Base-by-base conservation (phyloP, 305 asterid genomes). In the Ilex paraguariensis region DNA sequence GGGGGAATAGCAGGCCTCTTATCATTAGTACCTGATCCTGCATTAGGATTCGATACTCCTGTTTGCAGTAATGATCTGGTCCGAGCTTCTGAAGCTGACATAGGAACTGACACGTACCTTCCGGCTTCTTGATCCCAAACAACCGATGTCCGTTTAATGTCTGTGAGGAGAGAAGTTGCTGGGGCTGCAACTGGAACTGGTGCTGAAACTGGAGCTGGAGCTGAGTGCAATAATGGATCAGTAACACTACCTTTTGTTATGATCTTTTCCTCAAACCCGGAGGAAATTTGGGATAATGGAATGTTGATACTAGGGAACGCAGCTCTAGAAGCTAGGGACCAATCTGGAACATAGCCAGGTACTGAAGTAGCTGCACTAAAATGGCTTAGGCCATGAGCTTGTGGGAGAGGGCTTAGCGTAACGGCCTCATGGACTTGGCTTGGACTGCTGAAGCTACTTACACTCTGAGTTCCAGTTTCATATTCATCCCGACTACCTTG, bases 101-200 rank as follows among this genome's bases (percentile, higher is more conserved):
- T 71, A 1, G 95, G 94, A 17, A 90, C 81, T 3, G 98, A 90
- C 15, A 93, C 81, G 15, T 93, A 93, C 69, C 98, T 74, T 44
- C 98, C 98, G 15, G 96, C 97, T 84, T 90, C 95, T 77, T 87
- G 97, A 79, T 93, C 97, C 96, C 97, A 93, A 63, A 86, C 92
- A 13, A 93, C 97, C 16, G 97, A 93, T 15, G 96, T 83, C 69
- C 97, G 79, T 69, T 86, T 90, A 40, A 90, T 78, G 28, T 93
- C 99, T 70, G 95, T 72, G 33, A 84, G 77, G 58, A 92, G 73
- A 57, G 95, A 73, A 53, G 85, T 67, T 13, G 87, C 57, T 13
- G 73, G 84, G 48, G 4, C 56, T 14, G 48, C 10, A 42, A 42
- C 48, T 6, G 48, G 12, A 42, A 11, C 48, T 11, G 14, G 54